Base-by-base conservation (phyloP, 176 grass and related monocot species). In the Oryza meyeriana region DNA sequence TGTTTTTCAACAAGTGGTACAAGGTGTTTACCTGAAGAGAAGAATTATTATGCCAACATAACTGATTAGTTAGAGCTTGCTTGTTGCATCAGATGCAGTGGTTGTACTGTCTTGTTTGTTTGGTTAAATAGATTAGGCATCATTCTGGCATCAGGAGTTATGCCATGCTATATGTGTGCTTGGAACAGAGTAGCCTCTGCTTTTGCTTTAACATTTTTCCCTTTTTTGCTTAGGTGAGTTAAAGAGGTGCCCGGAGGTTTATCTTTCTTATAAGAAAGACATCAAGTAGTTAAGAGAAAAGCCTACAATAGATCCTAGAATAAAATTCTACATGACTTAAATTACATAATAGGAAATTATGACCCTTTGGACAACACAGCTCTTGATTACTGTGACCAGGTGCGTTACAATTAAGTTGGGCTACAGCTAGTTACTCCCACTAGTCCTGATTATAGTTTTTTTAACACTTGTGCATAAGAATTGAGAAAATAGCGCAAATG, bases 141-240 rank as follows among this genome's bases (percentile, higher is more conserved):
- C 63, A 81, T 76, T 74, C 82, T 16, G 31, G 39, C 29, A 76
- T 48, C 70, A 47, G 31, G 32, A 50, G 77, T 70, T 71, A 61
- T 44, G 72, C 30, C 40, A 33, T 33, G 36, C 68, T 22, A 22
- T 50, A 69, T 9, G 71, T 72, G 13, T 44, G 57, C 63, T 83
- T 73, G 44, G 58, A 66, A 26, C 55, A 74, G 22, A 39, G 6
- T 36, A 36, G 61, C 30, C 22, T 59, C 44, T 40, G 35, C 10
- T 73, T 80, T 80, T 68, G 55, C 31, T 77, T 77, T 82, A n/a
- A 79, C 13, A 1, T 45, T 16, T 45, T 44, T 13, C 13, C 10
- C 13, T 14, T 22, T 68, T 62, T 85, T 71, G 16, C 28, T 64
- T 31, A 48, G 40, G 39, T 27, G 71, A 39, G 33, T 67, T 76